These are phyloP conservation scores for Bipolaris zeicola DNA, from an alignment of 2,329 filamentous ascomycete species.

Conservation along the genomic window DNA sequence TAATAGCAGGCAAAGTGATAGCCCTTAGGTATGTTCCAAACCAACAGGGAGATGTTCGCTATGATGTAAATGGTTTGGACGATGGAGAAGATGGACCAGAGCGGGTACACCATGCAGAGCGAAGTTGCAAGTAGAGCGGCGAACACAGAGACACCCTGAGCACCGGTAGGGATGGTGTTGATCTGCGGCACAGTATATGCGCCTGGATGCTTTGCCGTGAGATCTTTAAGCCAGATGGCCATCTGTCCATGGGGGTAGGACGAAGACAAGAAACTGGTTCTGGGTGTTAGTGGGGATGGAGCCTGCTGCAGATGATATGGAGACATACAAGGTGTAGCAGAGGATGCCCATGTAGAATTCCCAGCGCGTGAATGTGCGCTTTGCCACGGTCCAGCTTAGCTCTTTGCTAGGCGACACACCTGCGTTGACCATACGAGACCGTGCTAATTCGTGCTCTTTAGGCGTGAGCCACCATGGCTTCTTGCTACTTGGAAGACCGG, in stretches of 20 bases:
- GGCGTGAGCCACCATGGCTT: constrained; percentile 57
- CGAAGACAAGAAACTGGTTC: constrained; percentile 36
- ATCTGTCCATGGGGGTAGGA: constrained; percentile 57
- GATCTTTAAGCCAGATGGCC: constrained; percentile 60
- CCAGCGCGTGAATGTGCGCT: constrained; percentile 55
- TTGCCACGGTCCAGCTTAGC: constrained; percentile 53
- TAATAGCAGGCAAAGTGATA: constrained; percentile 48
- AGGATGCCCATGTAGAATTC: constrained; percentile 59
- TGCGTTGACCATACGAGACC: constrained; percentile 35
- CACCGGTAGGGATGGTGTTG: constrained; percentile 58
- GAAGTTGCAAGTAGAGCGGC: constrained; percentile 58
- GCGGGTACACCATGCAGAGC: constrained; percentile 57
- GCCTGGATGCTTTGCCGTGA: constrained; percentile 42
- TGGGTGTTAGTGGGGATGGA: not conserved
- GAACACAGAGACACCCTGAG: constrained; percentile 56
- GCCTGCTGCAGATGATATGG: not conserved
- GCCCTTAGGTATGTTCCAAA: constrained; percentile 58
- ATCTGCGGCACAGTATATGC: constrained; percentile 56
- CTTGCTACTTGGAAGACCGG: constrained; percentile 57
- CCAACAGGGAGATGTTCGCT: constrained; percentile 54
- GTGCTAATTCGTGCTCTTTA: constrained; percentile 40
- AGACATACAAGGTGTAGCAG: constrained; percentile 55
- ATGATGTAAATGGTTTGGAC: constrained; percentile 51
- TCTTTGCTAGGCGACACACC: constrained; percentile 49
- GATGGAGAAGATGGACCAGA: constrained; percentile 56